A percentile compares a stretch with the other conserved stretches of the same genome.
Evolutionary conservation across 331 rosid species (phyloP).

Genomic region (Cucumis variabilis): DNA sequence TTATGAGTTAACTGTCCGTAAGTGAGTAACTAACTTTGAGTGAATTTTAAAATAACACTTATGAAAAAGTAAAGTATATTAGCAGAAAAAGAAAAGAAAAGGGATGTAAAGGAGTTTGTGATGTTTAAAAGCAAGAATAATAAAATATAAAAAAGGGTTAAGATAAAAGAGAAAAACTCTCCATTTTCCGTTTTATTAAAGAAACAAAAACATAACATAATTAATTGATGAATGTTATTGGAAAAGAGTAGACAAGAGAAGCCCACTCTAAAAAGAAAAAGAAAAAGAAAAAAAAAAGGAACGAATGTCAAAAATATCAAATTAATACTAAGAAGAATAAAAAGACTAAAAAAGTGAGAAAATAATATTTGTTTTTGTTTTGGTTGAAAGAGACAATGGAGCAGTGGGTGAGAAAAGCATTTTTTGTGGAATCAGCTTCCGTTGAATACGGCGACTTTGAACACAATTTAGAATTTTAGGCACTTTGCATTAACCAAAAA

Average conservation of each 20-base stretch:
- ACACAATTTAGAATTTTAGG: background rate
- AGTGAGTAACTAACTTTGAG: too few species aligned
- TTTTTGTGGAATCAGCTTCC: background rate
- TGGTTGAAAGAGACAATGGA: slow-evolving; percentile 6
- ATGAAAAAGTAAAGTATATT: too few species aligned
- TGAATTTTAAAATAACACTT: too few species aligned
- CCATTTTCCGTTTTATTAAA: background rate
- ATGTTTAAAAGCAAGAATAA: too few species aligned
- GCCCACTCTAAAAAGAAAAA: background rate
- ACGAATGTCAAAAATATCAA: background rate
- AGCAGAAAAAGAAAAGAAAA: too few species aligned
- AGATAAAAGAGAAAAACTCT: background rate
- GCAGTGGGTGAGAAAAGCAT: background rate
- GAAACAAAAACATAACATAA: background rate
- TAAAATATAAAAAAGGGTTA: background rate
- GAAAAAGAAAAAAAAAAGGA: too few species aligned
- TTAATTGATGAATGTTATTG: background rate
- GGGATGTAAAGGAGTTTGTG: too few species aligned
- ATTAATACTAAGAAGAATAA: too few species aligned
- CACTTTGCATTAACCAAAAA: background rate
- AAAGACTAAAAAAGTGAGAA: background rate
- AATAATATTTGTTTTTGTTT: slow-evolving; percentile 20
- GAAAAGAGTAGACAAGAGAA: background rate
- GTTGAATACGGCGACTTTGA: slow-evolving; percentile 6
- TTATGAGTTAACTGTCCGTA: too few species aligned